phyloP scores from a whole-genome alignment of 2,329 filamentous ascomycete genomes.

The Colletotrichum sp. region DNA sequence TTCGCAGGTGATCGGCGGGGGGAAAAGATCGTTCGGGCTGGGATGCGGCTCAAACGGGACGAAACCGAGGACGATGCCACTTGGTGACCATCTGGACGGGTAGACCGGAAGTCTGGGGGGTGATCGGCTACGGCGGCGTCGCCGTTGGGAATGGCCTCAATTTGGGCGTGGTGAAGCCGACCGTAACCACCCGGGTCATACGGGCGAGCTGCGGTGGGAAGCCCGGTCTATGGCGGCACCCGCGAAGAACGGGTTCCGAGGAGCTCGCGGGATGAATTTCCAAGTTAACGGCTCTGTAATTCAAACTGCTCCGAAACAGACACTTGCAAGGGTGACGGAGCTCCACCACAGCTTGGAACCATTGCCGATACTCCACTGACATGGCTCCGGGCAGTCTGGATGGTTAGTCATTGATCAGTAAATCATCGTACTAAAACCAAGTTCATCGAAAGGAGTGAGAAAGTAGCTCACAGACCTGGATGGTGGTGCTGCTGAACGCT shows the following conservation, averaged over 20 bases:
- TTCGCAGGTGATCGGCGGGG: neutral
- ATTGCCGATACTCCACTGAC: neutral
- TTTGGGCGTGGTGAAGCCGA: no score
- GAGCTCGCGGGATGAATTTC: no score
- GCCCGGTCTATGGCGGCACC: neutral
- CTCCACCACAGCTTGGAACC: neutral
- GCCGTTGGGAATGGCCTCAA: neutral
- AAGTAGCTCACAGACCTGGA: accelerated
- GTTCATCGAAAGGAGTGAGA: neutral
- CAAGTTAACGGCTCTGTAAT: neutral
- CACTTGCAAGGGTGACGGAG: neutral
- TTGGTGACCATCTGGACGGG: neutral
- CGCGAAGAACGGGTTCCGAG: neutral
- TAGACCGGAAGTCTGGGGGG: neutral
- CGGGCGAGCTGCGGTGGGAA: neutral
- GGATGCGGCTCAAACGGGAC: neutral
- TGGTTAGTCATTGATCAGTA: neutral
- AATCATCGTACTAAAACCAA: neutral
- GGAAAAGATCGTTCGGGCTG: neutral
- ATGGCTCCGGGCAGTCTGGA: accelerated
- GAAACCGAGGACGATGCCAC: neutral
- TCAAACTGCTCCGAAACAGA: neutral
- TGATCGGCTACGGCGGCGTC: neutral
- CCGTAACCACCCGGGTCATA: neutral
- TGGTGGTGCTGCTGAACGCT: neutral